A percentile compares a stretch with the other conserved stretches of the same genome.
Evolutionary conservation across 2,329 filamentous ascomycete species (phyloP).

Genomic region (Elsinoe australis): DNA sequence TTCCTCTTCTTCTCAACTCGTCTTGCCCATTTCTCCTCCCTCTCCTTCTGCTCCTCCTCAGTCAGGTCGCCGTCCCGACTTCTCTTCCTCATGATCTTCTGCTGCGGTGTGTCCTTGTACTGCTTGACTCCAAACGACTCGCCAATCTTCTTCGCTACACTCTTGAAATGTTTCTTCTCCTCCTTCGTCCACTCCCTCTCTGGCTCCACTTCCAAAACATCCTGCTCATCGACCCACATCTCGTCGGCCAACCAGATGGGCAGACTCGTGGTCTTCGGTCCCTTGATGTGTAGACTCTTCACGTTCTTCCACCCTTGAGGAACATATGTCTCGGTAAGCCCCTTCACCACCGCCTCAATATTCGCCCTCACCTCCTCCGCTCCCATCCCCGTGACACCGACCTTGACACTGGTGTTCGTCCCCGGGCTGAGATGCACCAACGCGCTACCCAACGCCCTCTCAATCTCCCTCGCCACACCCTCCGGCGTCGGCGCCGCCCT

Average conservation of each 20-base stretch:
- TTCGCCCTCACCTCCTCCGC: conserved; percentile 74
- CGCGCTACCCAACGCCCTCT: conserved; percentile 64
- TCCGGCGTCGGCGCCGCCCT: conserved; percentile 49
- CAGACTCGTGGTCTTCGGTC: conserved; percentile 74
- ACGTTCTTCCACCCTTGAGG: conserved; percentile 84
- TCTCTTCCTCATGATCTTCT: conserved; percentile 24
- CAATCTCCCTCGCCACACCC: conserved; percentile 71
- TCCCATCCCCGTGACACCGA: conserved; percentile 68
- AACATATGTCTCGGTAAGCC: conserved; percentile 69
- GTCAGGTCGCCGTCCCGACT: conserved; percentile 19
- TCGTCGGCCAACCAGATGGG: conserved; percentile 94
- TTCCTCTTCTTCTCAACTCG: conserved; percentile 5
- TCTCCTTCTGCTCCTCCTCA: conserved; percentile 26
- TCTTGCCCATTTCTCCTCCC: conserved; percentile 26
- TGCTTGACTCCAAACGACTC: conserved; percentile 23
- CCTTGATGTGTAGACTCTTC: conserved; percentile 80
- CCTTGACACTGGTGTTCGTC: conserved; percentile 70
- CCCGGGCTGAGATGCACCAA: conserved; percentile 72
- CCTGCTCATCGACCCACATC: conserved; percentile 73
- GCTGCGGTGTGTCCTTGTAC: conserved; percentile 15
- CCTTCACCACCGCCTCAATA: conserved; percentile 60
- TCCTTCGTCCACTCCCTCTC: conserved; percentile 24
- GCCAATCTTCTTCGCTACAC: conserved; percentile 26
- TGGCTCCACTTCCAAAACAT: conserved; percentile 50
- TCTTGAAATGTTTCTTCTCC: conserved; percentile 23